These are phyloP conservation scores for Bruguiera parviflora DNA, from an alignment of 345 rosid species.

Conservation along the genomic window DNA sequence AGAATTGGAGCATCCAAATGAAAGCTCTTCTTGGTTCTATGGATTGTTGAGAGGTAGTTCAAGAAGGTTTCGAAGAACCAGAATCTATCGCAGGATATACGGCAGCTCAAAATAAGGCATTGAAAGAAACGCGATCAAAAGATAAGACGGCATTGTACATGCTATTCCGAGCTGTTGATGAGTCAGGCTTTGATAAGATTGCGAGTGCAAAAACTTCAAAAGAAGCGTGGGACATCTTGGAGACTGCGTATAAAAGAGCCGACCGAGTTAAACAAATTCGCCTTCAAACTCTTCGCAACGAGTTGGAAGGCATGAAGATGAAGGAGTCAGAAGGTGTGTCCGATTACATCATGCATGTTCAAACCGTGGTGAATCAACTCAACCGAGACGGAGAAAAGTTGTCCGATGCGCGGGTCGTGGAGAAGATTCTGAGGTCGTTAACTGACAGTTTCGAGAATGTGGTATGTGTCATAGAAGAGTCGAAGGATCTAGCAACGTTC, in stretches of 20 bases:
- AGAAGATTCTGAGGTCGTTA: constrained; percentile 4
- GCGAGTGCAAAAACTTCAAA: too few relatives aligned
- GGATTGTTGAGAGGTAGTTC: too few relatives aligned
- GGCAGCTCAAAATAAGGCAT: too few relatives aligned
- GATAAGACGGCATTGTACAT: constrained; percentile 3
- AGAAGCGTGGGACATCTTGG: too few relatives aligned
- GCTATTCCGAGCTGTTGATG: constrained; percentile 1
- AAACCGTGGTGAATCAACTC: constrained; percentile 7
- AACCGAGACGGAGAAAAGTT: not conserved
- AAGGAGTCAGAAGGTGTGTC: constrained; percentile 10
- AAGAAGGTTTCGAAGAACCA: not conserved
- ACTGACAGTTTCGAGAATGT: constrained; percentile 1
- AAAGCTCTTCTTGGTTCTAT: too few relatives aligned
- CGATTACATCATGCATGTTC: constrained; percentile 7
- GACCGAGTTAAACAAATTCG: too few relatives aligned
- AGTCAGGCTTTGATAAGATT: too few relatives aligned
- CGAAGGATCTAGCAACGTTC: too few relatives aligned
- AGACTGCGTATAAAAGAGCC: too few relatives aligned
- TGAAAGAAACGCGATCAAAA: not conserved
- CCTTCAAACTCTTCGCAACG: not conserved
- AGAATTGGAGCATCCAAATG: too few relatives aligned
- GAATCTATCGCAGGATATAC: too few relatives aligned
- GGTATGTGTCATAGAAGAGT: too few relatives aligned
- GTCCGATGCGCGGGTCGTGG: not conserved
- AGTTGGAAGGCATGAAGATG: constrained; percentile 12